Conservation (phyloP, 148 eudicot species). For the Rhododendron molle region DNA sequence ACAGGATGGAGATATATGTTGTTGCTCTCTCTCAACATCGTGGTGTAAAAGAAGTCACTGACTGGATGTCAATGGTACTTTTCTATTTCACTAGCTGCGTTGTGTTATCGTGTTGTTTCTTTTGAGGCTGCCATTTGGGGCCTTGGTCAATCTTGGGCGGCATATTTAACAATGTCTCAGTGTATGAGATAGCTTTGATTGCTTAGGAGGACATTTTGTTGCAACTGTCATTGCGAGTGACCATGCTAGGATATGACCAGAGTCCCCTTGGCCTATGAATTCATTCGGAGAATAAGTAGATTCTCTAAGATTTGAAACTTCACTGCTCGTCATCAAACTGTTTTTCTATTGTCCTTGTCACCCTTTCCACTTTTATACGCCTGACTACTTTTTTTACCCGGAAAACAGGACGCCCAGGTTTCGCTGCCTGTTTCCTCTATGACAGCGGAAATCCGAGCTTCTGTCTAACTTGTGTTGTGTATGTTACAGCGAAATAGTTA, state of each 20-base stretch:
- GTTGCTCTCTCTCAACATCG: constrained; percentile 95
- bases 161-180: background rate
- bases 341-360: background rate
- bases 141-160: background rate
- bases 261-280: background rate
- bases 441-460: no score
- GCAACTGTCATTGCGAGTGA: background rate
- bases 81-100: background rate
- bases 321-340: background rate
- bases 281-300: background rate
- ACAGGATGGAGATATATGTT: constrained; percentile 94
- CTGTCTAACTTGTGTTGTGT: background rate
- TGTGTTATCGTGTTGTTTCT: background rate
- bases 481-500: background rate
- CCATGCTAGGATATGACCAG: background rate
- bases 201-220: background rate
- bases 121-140: background rate
- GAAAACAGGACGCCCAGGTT: background rate
- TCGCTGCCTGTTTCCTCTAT: background rate
- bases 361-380: background rate
- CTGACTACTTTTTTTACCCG: background rate
- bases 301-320: background rate
- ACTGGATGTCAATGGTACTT: constrained; percentile 95
- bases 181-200: background rate
- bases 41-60: constrained; percentile 96